A percentile compares a stretch with the other conserved stretches of the same genome.
Evolutionary conservation across 768 basidiomycete genomes (phyloP).

Genomic region (Pisolithus sp.): DNA sequence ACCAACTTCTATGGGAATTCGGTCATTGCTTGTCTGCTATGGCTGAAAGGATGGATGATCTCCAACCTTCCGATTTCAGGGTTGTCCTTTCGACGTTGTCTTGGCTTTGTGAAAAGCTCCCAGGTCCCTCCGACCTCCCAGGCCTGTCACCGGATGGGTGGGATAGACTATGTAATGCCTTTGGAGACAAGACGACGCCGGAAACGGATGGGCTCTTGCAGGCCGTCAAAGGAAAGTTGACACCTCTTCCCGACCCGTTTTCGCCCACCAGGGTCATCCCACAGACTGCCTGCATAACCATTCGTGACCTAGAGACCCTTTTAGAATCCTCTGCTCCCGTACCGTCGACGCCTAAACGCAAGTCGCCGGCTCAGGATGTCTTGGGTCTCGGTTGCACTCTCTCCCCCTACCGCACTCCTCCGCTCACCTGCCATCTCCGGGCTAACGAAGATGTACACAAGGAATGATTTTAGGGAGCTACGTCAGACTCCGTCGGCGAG

Average conservation of each 20-base stretch:
- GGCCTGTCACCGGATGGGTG: conserved; percentile 45
- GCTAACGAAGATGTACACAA: conserved; percentile 74
- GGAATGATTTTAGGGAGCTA: conserved; percentile 77
- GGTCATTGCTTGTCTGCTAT: conserved; percentile 31
- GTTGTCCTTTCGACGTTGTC: conserved; percentile 43
- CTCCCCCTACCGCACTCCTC: conserved; percentile 63
- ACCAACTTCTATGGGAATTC: conserved; percentile 29
- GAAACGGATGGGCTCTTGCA: conserved; percentile 27
- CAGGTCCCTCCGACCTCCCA: conserved; percentile 40
- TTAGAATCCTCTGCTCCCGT: conserved; percentile 31
- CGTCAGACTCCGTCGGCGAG: conserved; percentile 61
- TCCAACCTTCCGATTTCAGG: conserved; percentile 28
- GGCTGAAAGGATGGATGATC: conserved; percentile 18
- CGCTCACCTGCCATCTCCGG: conserved; percentile 69
- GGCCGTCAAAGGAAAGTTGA: conserved; percentile 27
- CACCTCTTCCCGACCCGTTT: conserved; percentile 19
- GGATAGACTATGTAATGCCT: conserved; percentile 38
- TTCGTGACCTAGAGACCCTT: conserved; percentile 41
- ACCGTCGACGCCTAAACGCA: conserved; percentile 50
- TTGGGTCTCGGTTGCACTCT: conserved; percentile 59
- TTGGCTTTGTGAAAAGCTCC: conserved; percentile 47
- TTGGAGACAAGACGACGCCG: conserved; percentile 21
- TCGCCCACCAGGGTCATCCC: conserved; percentile 25
- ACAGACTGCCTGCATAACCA: conserved; percentile 34
- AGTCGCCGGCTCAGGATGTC: conserved; percentile 47